Base-by-base conservation (phyloP, 2,329 filamentous ascomycete species). In the Fusarium sp. region DNA sequence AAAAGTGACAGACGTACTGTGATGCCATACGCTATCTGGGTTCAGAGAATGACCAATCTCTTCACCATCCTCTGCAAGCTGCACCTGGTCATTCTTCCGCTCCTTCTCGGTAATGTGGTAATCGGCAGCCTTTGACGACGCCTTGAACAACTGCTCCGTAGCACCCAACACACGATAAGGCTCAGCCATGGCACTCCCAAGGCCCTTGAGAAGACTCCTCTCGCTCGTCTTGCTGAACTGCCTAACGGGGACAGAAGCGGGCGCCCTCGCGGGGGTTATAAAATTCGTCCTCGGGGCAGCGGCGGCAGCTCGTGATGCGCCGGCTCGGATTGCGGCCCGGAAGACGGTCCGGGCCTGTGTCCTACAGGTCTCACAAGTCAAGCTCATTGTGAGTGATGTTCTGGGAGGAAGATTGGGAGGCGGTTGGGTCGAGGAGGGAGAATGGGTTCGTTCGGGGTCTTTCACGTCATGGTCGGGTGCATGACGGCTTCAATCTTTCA, bases 91-190 rank as follows among this genome's bases (percentile, higher is more conserved):
- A 5, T 90, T 89, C 76, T 92, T 92, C 75, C 92, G 87, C 60
- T 89, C 85, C 63, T 90, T 87, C 74, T 93, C 88, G 2, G 93
- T 89, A 66, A 97, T 94, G 62, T 86, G 90, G 83, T 98, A 98
- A 71, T 92, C 90, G 54, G 93, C 95, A 73, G 93, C 90, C 67
- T 84, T 84, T 10, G 92, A 89, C 83, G 94, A 97, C 72, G 90
- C 88, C 80, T 93, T 92, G 85, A 94, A 95, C 67, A 98, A 86
- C 67, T 89, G 86, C 84, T 97, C 92, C 29, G 94, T 96, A 60
- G 91, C 90, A 69, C 91, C 92, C 80, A 96, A 93, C 37, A 95
- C 93, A 64, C 93, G 89, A 81, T 98, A 98, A 14, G 85, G 83
- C 68, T 87, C 82, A 37, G 79, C 72, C 29, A 85, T 70, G 18